A percentile compares a stretch with the other conserved stretches of the same genome.
These are phyloP conservation scores for Primulina eburnea DNA, from an alignment of 257 asterid genomes.

Conservation along the genomic window DNA sequence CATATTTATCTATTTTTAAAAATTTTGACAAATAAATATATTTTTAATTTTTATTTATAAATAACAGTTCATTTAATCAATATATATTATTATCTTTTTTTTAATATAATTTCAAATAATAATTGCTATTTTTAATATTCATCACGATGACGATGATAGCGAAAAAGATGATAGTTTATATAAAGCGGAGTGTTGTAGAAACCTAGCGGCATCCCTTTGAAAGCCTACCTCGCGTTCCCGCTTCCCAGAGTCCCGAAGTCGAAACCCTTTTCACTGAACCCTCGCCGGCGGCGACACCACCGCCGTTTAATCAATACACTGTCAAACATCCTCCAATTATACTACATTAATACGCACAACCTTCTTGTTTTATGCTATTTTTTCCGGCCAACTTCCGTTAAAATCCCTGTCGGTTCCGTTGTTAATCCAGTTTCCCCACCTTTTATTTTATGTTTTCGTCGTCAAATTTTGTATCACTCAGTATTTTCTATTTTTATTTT, in stretches of 20 bases:
- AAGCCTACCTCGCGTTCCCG: conserved; percentile 5
- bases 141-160: no score
- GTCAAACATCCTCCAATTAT: not conserved
- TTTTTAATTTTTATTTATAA: no score
- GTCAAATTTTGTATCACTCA: not conserved
- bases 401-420: not conserved
- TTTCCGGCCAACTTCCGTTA: not conserved
- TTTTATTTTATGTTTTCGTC: not conserved
- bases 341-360: not conserved
- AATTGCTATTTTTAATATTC: no score
- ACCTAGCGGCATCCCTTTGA: not conserved
- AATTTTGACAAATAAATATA: no score
- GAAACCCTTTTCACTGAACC: not conserved
- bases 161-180: no score
- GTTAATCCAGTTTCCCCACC: not conserved
- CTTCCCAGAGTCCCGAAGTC: conserved; percentile 16
- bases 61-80: no score
- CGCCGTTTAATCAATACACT: not conserved
- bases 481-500: not conserved
- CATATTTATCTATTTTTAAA: no score
- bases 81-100: no score
- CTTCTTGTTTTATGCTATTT: not conserved
- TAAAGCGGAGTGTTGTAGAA: not conserved
- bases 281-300: not conserved
- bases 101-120: no score